Percentiles rank a stretch among this genome's conserved stretches.
These are phyloP conservation scores for Leucosporidium creatinivorum DNA, from an alignment of 768 basidiomycete genomes.

Conservation along the genomic window DNA sequence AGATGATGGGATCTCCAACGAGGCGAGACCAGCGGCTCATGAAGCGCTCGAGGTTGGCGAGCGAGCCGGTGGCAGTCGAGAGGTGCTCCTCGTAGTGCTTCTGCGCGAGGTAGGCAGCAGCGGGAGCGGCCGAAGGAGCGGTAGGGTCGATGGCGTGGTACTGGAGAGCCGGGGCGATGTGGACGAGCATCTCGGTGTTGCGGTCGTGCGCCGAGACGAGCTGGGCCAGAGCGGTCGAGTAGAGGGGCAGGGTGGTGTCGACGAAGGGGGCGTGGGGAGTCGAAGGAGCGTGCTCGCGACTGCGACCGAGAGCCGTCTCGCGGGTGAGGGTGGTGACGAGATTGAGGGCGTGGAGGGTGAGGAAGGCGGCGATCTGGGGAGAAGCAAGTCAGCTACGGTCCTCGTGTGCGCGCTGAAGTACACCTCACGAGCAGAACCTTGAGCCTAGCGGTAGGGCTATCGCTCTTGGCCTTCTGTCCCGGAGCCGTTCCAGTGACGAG, in stretches of 20 bases:
- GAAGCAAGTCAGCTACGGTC: slow-evolving; percentile 42
- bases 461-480: slow-evolving; percentile 45
- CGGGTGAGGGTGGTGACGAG: slow-evolving; percentile 82
- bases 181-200: slow-evolving; percentile 48
- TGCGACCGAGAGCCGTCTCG: slow-evolving; percentile 51
- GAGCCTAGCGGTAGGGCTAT: slow-evolving; percentile 76
- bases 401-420: neutral
- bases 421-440: slow-evolving; percentile 63
- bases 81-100: slow-evolving; percentile 39
- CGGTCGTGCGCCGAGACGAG: slow-evolving; percentile 47
- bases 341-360: slow-evolving; percentile 84
- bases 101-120: slow-evolving; percentile 38
- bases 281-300: slow-evolving; percentile 42
- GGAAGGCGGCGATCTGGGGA: slow-evolving; percentile 66
- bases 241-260: slow-evolving; percentile 59
- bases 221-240: slow-evolving; percentile 55
- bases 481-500: slow-evolving; percentile 29
- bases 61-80: slow-evolving; percentile 22
- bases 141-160: slow-evolving; percentile 48
- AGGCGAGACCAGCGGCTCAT: slow-evolving; percentile 83
- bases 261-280: slow-evolving; percentile 49
- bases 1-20: slow-evolving; percentile 86
- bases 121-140: neutral
- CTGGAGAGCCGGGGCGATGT: slow-evolving; percentile 56
- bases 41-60: slow-evolving; percentile 60